Conservation (phyloP, 169 alveolate genomes). For the Perkinsus olseni region DNA sequence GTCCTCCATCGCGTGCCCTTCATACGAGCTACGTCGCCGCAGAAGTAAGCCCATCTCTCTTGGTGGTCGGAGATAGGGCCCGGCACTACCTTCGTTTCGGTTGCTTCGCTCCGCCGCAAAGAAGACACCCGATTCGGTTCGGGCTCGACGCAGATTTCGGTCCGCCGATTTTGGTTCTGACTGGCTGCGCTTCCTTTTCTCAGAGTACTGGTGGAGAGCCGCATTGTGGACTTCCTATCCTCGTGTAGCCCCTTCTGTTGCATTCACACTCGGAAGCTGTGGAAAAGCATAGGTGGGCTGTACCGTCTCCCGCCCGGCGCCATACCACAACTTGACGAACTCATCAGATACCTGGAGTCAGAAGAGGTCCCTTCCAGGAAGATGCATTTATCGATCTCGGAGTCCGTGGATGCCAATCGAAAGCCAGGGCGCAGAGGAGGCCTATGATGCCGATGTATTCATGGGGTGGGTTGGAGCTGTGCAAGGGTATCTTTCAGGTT, state of each 20-base stretch:
- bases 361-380: neutral
- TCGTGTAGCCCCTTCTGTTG: neutral
- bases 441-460: neutral
- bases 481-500: neutral
- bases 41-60: neutral
- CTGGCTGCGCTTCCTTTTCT: neutral
- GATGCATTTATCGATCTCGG: neutral
- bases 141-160: too few relatives aligned
- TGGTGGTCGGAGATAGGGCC: too few relatives aligned
- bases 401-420: neutral
- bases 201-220: neutral
- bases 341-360: neutral
- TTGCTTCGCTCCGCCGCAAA: too few relatives aligned
- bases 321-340: too few relatives aligned
- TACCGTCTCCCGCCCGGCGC: neutral
- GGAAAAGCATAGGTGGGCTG: neutral
- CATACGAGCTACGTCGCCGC: neutral
- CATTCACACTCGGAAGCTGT: neutral
- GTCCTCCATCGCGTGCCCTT: neutral
- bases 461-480: neutral
- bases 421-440: neutral
- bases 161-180: neutral
- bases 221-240: neutral
- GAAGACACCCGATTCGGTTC: too few relatives aligned
- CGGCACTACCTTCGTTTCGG: too few relatives aligned